A percentile compares a stretch with the other conserved stretches of the same genome.
Conservation (phyloP, 306 rosid genomes). For the Cyamopsis tetragonoloba region DNA sequence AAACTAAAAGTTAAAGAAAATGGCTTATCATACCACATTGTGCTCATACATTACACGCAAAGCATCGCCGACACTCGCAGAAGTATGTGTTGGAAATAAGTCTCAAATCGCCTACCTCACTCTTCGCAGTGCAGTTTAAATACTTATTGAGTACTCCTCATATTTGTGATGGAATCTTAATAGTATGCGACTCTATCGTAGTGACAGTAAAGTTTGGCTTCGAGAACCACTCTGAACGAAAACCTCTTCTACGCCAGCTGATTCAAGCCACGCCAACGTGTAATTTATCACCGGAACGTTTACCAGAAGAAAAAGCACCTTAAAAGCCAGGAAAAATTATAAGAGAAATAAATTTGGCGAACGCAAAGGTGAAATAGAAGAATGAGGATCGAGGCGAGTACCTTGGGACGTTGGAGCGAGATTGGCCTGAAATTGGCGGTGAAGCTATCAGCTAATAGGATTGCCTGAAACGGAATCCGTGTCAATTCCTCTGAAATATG, state of each 20-base stretch:
- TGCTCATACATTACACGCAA: constrained; percentile 84
- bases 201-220: too few species aligned
- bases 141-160: too few species aligned
- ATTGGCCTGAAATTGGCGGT: constrained; percentile 89
- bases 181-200: too few species aligned
- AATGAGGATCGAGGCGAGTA: not conserved
- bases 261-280: constrained; percentile 93
- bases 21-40: constrained; percentile 67
- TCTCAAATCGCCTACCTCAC: too few species aligned
- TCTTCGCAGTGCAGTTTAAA: constrained; percentile 83
- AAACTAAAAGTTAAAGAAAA: too few species aligned
- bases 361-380: too few species aligned
- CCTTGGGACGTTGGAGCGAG: constrained; percentile 97
- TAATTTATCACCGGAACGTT: constrained; percentile 91
- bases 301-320: constrained; percentile 83
- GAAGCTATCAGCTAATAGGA: constrained; percentile 90
- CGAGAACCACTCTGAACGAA: constrained; percentile 89
- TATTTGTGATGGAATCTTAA: too few species aligned
- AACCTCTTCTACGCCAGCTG: constrained; percentile 96
- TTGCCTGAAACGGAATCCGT: constrained; percentile 79
- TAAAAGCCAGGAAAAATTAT: not conserved
- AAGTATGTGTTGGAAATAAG: too few species aligned
- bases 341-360: too few species aligned
- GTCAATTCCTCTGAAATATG: constrained; percentile 76
- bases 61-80: constrained; percentile 91